Percentiles rank a stretch among this genome's conserved stretches.
Evolutionary conservation across 106 monocot species (phyloP).

Genomic region (Apostasia shenzhenica): DNA sequence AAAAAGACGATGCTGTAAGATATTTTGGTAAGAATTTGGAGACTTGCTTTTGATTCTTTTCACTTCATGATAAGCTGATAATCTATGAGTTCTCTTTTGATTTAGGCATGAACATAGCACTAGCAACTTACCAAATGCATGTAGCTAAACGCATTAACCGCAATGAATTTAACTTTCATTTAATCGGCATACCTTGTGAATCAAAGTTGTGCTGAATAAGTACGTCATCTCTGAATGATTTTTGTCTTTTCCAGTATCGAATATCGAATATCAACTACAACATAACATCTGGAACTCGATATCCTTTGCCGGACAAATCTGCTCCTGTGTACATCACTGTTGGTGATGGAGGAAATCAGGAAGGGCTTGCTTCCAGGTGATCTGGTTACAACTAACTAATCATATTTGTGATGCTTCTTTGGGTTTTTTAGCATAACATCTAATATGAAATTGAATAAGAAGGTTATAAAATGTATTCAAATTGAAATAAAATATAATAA

Average conservation of each 20-base stretch:
- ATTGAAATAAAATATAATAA: too few species aligned
- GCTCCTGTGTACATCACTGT: slow-evolving; percentile 94
- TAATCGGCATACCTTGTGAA: too few species aligned
- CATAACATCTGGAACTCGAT: slow-evolving; percentile 60
- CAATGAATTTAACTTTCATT: too few species aligned
- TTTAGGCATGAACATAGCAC: too few species aligned
- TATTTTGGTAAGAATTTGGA: too few species aligned
- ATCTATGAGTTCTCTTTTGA: too few species aligned
- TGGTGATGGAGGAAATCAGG: slow-evolving; percentile 98
- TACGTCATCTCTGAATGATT: not conserved
- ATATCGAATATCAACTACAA: slow-evolving; percentile 91
- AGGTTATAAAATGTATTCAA: not conserved
- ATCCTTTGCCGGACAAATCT: slow-evolving; percentile 77
- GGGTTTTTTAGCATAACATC: not conserved
- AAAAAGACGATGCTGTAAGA: too few species aligned
- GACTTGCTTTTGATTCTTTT: too few species aligned
- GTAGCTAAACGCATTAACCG: too few species aligned
- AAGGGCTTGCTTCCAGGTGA: slow-evolving; percentile 89
- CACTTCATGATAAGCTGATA: too few species aligned
- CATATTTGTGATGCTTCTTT: not conserved
- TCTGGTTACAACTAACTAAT: not conserved
- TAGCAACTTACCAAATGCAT: too few species aligned
- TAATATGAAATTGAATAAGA: not conserved
- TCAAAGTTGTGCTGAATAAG: too few species aligned
- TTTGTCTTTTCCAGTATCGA: slow-evolving; percentile 58